Evolutionary conservation across 805 yeast species (phyloP), one percentile per base, ranked within the genome.

Genomic region (Starmerella vitae): DNA sequence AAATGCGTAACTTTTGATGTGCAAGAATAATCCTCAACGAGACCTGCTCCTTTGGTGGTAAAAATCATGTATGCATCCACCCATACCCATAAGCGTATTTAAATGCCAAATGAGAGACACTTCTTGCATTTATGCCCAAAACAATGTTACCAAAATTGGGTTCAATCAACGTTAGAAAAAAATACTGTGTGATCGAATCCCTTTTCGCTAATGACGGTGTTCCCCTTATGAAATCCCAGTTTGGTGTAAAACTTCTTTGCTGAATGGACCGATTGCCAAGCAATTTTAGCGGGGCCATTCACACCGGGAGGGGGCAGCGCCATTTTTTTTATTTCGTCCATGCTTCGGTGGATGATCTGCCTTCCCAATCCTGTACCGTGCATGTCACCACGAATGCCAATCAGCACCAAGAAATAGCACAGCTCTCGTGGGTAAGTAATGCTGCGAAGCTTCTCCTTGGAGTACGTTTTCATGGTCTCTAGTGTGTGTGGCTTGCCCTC

Each of bases 281-380:
- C 20, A 14, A 42, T 5, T 22, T 41, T 40, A 2, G 46, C 40
- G 13, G 46, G 46, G 7, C 38, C 44, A n/a, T 38, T 15, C 4
- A 38, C 30, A 18, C 15, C 31, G 7, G 46, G 46, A 15, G 46
- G 46, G 8, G 19, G 19, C 15, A 5, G 13, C 13, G 37, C 37
- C 14, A 34, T 17, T 3, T 15, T 12, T 12, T 12, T 25, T 3
- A 41, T 18, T 12, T 17, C 27, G 7, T 31, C 40, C n/a, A 32
- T 7, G 19, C 32, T 8, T 14, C 20, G 20, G 17, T 29, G 20
- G 22, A 42, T 19, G 5, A 42, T 32, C 25, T 9, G 5, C 3
- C 31, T 14, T 28, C 46, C 46, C 15, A 42, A 20, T 4, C 39
- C 39, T 5, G 9, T 17, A 20, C 46, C 46, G 25, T 42, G 45